A percentile compares a stretch with the other conserved stretches of the same genome.
These are phyloP conservation scores for Gautieria morchelliformis DNA, from an alignment of 768 basidiomycete species.

Conservation along the genomic window DNA sequence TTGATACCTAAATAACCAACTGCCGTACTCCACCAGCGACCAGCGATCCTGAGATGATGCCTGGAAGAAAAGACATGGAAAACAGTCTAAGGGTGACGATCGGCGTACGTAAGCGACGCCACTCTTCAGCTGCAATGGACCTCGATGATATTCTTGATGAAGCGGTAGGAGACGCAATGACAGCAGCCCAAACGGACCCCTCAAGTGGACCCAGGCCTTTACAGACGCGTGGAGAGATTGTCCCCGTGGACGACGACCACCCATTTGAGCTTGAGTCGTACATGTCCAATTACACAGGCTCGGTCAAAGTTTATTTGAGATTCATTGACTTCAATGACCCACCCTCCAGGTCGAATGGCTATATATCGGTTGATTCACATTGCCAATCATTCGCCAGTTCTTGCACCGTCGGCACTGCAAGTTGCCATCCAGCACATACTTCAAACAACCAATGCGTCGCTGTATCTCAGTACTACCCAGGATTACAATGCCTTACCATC, in stretches of 20 bases:
- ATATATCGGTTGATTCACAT: slow-evolving; percentile 67
- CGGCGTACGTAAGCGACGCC: not conserved
- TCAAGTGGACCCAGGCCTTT: not conserved
- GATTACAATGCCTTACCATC: slow-evolving; percentile 30
- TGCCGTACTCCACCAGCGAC: slow-evolving; percentile 54
- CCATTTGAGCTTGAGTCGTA: slow-evolving; percentile 84
- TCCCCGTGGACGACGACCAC: slow-evolving; percentile 60
- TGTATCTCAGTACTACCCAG: slow-evolving; percentile 18
- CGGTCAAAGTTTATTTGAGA: slow-evolving; percentile 10
- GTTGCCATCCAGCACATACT: slow-evolving; percentile 56
- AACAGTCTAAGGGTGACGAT: not conserved
- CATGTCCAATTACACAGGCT: slow-evolving; percentile 68
- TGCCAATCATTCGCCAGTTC: slow-evolving; percentile 49
- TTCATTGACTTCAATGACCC: not conserved
- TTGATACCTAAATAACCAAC: not conserved
- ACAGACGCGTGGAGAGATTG: not conserved
- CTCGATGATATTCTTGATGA: slow-evolving; percentile 4
- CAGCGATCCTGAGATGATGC: slow-evolving; percentile 62
- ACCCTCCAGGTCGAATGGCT: slow-evolving; percentile 56
- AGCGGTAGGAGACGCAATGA: not conserved
- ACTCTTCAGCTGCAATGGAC: not conserved
- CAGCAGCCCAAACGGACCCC: not conserved
- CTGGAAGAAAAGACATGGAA: slow-evolving; percentile 48
- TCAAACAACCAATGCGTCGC: slow-evolving; percentile 52
- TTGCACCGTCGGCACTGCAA: slow-evolving; percentile 65